Percentiles rank a stretch among this genome's conserved stretches.
Conservation (phyloP, 2,329 filamentous ascomycete genomes). For the Elsinoe batatas region DNA sequence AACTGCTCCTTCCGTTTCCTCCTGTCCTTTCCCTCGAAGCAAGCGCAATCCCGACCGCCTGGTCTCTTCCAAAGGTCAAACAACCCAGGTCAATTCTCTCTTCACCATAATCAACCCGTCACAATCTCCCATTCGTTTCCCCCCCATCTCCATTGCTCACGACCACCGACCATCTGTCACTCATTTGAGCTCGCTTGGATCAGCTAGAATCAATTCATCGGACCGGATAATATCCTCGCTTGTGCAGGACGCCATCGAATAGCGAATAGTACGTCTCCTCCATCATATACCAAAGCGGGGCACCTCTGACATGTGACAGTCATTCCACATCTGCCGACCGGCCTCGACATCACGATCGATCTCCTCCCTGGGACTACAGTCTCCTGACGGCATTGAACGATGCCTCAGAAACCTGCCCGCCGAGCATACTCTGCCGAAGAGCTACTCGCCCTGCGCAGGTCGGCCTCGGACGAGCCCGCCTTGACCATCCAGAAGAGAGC, state of each 20-base stretch:
- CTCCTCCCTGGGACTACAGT: slow-evolving; percentile 1
- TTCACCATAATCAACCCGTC: neutral
- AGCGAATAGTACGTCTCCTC: slow-evolving; percentile 6
- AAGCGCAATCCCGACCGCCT: neutral
- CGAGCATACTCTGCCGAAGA: slow-evolving; percentile 30
- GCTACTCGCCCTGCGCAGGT: slow-evolving; percentile 26
- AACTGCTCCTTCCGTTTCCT: neutral
- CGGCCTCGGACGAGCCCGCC: slow-evolving; percentile 26
- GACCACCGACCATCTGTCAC: slow-evolving; percentile 12
- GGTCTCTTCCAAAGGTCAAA: neutral
- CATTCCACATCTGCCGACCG: slow-evolving; percentile 10
- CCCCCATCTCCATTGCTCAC: slow-evolving; percentile 7
- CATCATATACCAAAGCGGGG: neutral
- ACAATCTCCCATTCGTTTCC: slow-evolving; percentile 9
- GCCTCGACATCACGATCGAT: neutral
- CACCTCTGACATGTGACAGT: slow-evolving; percentile 1
- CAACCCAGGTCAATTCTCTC: neutral
- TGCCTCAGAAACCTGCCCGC: slow-evolving; percentile 21
- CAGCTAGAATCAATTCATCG: slow-evolving; percentile 10
- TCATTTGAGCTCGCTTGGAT: slow-evolving; percentile 13
- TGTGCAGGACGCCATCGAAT: slow-evolving; percentile 10
- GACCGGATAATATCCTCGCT: slow-evolving; percentile 9
- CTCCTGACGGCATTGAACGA: slow-evolving; percentile 12
- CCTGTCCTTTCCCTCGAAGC: neutral
- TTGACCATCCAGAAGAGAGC: slow-evolving; percentile 29